Evolutionary conservation across 108 stramenopile genomes (phyloP), one percentile per base, ranked within the genome.

Genomic region (Cyclotella sp.): DNA sequence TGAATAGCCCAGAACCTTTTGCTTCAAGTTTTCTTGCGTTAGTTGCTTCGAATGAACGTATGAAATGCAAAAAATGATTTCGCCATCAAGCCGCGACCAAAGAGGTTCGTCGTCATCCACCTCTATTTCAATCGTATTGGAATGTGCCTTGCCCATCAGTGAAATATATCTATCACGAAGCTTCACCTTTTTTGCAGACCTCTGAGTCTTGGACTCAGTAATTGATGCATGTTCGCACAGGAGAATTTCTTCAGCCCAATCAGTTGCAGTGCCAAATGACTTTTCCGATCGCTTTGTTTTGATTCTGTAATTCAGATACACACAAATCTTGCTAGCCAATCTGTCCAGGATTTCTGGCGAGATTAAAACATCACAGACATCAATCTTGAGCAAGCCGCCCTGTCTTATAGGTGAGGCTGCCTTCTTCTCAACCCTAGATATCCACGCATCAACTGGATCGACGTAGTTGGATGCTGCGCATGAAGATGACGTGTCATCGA

Each of bases 361-460:
- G 34, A 81, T 18, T 57, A 59, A 51, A 15, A 81, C 46, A 24
- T 26, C 72, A n/a, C 0, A 45, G 16, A 74, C 39, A 19, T 70
- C 57, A 46, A 81, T 53, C 24, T 53, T 61, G 21, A 63, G 63
- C 24, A 22, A 9, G 22, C 10, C 40, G 14, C 3, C 21, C 9
- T 24, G n/a, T n/a, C 24, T 12, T 26, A 24, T 30, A 22, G 81
- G 81, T 40, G 81, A 82, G 34, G 57, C 39, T 8, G 81, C 74
- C 29, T 64, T 28, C 1, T 59, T 57, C 9, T 61, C 52, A 40
- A 82, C 65, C 3, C 70, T 41, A 29, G 81, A 75, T 44, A 82
- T 69, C 81, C 75, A 82, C 30, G 49, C 19, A 3, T 81, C 79
- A 61, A 67, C 72, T 1, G 73, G 79, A 75, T 81, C 79, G 15